These are phyloP conservation scores for Novakomyces olei DNA, from an alignment of 805 yeast genomes.

Conservation along the genomic window DNA sequence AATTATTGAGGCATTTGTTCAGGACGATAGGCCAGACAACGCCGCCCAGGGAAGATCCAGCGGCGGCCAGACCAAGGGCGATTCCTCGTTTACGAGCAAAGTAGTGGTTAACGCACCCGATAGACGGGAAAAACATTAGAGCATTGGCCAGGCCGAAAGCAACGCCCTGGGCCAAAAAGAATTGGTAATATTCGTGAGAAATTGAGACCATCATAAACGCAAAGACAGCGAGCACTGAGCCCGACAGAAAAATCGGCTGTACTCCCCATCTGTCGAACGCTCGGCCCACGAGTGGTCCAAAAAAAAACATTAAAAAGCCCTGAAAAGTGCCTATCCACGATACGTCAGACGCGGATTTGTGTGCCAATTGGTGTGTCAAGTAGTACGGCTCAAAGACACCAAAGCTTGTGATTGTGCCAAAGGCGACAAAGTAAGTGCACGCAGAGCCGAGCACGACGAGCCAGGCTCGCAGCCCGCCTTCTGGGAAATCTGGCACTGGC, in stretches of 20 bases:
- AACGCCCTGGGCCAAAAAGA: background rate
- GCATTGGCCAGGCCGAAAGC: background rate
- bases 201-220: no score
- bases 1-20: slow-evolving; percentile 10
- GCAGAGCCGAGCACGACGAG: no score
- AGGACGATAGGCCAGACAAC: background rate
- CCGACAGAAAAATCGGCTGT: no score
- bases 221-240: no score
- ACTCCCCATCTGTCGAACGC: slow-evolving; percentile 5
- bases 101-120: background rate
- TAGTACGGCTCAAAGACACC: slow-evolving; percentile 9
- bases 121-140: background rate
- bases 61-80: background rate
- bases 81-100: background rate
- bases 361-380: slow-evolving; percentile 7
- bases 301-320: slow-evolving; percentile 5
- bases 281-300: slow-evolving; percentile 8
- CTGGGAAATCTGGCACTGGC: no score
- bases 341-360: slow-evolving; percentile 6
- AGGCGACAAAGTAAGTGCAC: no score
- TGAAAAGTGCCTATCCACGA: slow-evolving; percentile 10
- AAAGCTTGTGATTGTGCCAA: background rate
- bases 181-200: no score
- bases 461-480: no score
- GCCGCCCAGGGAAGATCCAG: background rate